phyloP scores from a whole-genome alignment of 306 rosid species.

The Betula pendula region DNA sequence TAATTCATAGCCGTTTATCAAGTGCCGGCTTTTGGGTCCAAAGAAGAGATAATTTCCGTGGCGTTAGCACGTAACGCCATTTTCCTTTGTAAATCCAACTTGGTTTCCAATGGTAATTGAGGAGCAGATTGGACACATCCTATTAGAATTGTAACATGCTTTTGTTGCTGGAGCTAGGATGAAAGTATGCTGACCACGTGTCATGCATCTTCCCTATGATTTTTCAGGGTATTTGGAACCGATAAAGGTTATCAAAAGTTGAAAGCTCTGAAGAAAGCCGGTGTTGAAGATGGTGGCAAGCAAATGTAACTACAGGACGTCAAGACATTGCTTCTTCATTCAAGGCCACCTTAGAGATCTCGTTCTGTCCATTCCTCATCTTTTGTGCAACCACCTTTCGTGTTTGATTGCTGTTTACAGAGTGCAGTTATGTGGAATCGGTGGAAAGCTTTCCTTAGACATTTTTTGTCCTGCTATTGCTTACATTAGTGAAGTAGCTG shows the following conservation, averaged over 20 bases:
- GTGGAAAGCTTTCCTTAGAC: slow-evolving; percentile 35
- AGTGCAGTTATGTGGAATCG: slow-evolving; percentile 21
- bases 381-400: slow-evolving; percentile 28
- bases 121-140: background rate
- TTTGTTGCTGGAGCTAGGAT: background rate
- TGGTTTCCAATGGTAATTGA: background rate
- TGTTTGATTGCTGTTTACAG: slow-evolving; percentile 33
- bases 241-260: slow-evolving; percentile 55
- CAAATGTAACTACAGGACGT: slow-evolving; percentile 34
- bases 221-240: slow-evolving; percentile 57
- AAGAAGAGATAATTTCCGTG: no score
- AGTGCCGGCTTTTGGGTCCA: no score
- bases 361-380: slow-evolving; percentile 20
- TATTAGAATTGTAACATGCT: background rate
- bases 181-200: background rate
- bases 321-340: slow-evolving; percentile 32
- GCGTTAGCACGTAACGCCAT: no score
- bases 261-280: slow-evolving; percentile 38
- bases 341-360: slow-evolving; percentile 36
- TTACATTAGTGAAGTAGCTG: slow-evolving; percentile 25
- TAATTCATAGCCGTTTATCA: no score
- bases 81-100: background rate
- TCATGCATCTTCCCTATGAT: background rate
- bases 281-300: slow-evolving; percentile 47
- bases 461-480: slow-evolving; percentile 29